These are phyloP conservation scores for Fusarium sp. DNA, from an alignment of 2,329 filamentous ascomycete species.

Conservation along the genomic window DNA sequence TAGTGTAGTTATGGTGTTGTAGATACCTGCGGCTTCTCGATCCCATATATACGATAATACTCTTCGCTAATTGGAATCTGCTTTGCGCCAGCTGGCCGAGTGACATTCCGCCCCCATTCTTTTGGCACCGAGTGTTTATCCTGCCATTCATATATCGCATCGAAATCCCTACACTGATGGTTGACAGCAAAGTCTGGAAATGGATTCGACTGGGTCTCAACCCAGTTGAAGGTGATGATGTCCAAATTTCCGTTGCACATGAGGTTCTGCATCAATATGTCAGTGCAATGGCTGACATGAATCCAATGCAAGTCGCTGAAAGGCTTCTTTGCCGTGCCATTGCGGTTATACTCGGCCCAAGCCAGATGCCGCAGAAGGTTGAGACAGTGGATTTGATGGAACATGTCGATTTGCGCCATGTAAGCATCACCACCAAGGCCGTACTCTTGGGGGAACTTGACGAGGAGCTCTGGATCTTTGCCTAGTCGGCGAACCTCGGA, in stretches of 20 bases:
- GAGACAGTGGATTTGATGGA: conserved; percentile 13
- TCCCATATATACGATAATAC: conserved; percentile 8
- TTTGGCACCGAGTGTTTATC: conserved; percentile 9
- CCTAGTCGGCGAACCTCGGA: neutral
- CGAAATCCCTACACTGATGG: conserved; percentile 5
- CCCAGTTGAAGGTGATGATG: conserved; percentile 13
- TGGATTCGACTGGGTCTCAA: conserved; percentile 6
- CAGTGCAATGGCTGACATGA: conserved; percentile 7
- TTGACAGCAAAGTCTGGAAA: conserved; percentile 14
- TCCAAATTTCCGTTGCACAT: conserved; percentile 9
- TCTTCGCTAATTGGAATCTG: conserved; percentile 9
- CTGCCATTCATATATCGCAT: conserved; percentile 17
- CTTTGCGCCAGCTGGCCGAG: neutral
- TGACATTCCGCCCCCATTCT: conserved; percentile 8
- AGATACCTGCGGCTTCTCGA: neutral
- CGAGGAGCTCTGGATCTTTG: conserved; percentile 11
- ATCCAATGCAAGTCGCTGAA: conserved; percentile 11
- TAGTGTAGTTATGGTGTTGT: neutral
- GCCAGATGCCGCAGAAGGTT: conserved; percentile 3
- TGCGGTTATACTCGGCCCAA: conserved; percentile 7
- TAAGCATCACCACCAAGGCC: conserved; percentile 5
- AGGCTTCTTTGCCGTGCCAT: conserved; percentile 2
- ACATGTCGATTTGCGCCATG: conserved; percentile 14
- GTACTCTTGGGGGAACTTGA: conserved; percentile 10
- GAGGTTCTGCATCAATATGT: conserved; percentile 13